These are phyloP conservation scores for Dunaliella sp. DNA, from an alignment of 139 green algal species.

Conservation along the genomic window DNA sequence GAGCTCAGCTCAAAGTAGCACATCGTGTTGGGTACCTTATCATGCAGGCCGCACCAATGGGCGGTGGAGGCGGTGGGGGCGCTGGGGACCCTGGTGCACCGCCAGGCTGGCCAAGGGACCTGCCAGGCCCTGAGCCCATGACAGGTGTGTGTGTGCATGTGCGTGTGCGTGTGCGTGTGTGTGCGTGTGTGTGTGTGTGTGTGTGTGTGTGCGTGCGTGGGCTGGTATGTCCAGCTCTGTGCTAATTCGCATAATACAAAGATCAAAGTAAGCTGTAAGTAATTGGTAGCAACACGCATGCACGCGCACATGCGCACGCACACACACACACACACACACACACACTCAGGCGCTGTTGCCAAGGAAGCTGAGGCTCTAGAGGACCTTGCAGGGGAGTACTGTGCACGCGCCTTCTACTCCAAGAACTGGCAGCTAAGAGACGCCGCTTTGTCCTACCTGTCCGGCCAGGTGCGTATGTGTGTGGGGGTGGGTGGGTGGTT, in stretches of 20 bases:
- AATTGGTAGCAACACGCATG: too few relatives aligned
- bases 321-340: slow-evolving; percentile 1
- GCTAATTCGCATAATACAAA: too few relatives aligned
- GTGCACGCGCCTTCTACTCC: slow-evolving; percentile 63
- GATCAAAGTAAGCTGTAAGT: too few relatives aligned
- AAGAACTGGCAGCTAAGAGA: slow-evolving; percentile 86
- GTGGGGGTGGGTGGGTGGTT: not conserved
- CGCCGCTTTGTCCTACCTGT: slow-evolving; percentile 46
- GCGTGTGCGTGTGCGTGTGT: not conserved
- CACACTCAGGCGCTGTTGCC: slow-evolving; percentile 16
- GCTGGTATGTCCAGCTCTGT: too few relatives aligned
- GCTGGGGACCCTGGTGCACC: slow-evolving; percentile 4
- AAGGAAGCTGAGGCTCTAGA: slow-evolving; percentile 60
- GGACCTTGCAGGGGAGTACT: slow-evolving; percentile 71
- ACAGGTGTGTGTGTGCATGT: slow-evolving; percentile 7
- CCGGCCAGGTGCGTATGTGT: slow-evolving; percentile 4
- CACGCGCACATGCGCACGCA: not conserved
- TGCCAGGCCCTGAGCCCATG: slow-evolving; percentile 71
- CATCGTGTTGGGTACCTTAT: too few relatives aligned
- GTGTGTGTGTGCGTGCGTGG: too few relatives aligned
- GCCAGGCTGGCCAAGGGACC: slow-evolving; percentile 67
- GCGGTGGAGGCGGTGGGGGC: not conserved
- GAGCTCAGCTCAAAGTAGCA: too few relatives aligned
- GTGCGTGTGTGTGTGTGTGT: not conserved
- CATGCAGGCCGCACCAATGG: not conserved